Conservation (phyloP, 345 rosid species). For the Lagerstroemia speciosa region DNA sequence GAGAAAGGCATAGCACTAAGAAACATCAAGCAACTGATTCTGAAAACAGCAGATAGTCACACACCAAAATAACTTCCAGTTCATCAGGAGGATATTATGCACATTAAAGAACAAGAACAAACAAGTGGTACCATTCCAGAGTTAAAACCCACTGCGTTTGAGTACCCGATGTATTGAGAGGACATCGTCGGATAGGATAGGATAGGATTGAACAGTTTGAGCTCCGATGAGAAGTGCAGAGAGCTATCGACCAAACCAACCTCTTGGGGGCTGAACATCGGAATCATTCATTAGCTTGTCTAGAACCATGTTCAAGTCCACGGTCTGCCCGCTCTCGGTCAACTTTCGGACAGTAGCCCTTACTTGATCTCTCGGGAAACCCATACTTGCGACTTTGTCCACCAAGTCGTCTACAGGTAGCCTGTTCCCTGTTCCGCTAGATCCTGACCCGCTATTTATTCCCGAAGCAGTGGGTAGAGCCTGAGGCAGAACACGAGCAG, state of each 20-base stretch:
- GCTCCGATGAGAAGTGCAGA: not conserved
- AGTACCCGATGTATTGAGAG: no score
- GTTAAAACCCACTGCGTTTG: no score
- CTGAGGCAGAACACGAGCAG: conserved; percentile 70
- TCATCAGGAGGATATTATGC: no score
- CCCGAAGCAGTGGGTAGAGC: conserved; percentile 66
- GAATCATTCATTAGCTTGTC: conserved; percentile 91
- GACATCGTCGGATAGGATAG: no score
- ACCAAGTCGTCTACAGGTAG: conserved; percentile 72
- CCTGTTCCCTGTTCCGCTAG: conserved; percentile 64
- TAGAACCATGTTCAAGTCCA: conserved; percentile 74
- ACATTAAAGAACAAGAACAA: no score
- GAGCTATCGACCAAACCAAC: conserved; percentile 61
- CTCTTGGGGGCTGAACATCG: conserved; percentile 61
- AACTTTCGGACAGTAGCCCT: conserved; percentile 67
- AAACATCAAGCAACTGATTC: no score
- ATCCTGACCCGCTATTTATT: conserved; percentile 42
- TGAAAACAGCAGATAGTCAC: no score
- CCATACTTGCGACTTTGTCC: conserved; percentile 75
- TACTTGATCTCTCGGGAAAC: conserved; percentile 85
- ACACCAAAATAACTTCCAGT: no score
- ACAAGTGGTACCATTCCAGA: no score
- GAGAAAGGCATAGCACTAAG: no score
- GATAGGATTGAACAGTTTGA: no score
- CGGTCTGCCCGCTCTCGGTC: conserved; percentile 77